A percentile compares a stretch with the other conserved stretches of the same genome.
These are phyloP conservation scores for Nissolia schottii DNA, from an alignment of 306 rosid species.

Conservation along the genomic window DNA sequence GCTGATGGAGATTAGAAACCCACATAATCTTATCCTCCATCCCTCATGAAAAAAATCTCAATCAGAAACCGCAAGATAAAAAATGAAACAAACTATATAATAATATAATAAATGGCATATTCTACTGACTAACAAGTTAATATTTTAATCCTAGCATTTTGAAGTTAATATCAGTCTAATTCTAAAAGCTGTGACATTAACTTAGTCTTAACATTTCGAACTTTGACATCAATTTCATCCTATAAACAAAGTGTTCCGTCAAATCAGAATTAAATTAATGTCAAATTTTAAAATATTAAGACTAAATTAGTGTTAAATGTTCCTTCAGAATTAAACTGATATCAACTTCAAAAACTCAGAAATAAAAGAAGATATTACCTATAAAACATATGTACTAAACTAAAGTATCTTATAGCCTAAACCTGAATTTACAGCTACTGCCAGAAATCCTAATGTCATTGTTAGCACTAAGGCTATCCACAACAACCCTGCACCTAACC, in stretches of 20 bases:
- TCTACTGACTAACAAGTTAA: not conserved
- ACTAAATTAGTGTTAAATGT: no score
- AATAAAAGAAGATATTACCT: no score
- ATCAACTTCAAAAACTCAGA: no score
- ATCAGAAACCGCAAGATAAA: constrained; percentile 13
- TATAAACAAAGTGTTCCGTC: no score
- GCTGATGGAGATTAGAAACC: constrained; percentile 19
- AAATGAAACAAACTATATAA: constrained; percentile 11
- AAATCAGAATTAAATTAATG: no score
- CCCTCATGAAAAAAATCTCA: constrained; percentile 24
- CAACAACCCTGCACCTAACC: constrained; percentile 58
- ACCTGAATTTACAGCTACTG: constrained; percentile 69
- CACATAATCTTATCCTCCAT: constrained; percentile 21
- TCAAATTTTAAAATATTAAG: no score
- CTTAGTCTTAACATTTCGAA: no score
- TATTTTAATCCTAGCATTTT: no score
- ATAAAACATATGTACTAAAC: not conserved
- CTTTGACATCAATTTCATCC: no score
- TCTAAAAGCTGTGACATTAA: no score
- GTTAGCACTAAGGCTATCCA: constrained; percentile 40
- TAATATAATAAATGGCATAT: not conserved
- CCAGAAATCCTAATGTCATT: constrained; percentile 38
- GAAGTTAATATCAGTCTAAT: no score
- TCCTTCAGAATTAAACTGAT: no score
- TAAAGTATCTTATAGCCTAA: constrained; percentile 44